phyloP scores from a whole-genome alignment of 2,329 filamentous ascomycete species.

The Ramularia endophylla region DNA sequence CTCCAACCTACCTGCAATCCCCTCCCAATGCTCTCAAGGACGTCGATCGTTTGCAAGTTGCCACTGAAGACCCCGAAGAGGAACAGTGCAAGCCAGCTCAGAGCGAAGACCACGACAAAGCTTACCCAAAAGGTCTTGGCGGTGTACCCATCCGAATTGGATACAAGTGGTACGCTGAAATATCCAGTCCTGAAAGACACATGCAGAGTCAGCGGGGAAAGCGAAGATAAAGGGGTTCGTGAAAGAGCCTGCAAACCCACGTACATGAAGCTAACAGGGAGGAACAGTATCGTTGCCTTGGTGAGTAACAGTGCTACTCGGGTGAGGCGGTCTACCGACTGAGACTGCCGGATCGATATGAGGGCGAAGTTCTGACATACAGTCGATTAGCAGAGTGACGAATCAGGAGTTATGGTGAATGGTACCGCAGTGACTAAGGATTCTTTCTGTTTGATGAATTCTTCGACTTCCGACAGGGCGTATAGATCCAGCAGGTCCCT shows the following conservation, averaged over 20 bases:
- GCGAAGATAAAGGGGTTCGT: too few relatives aligned
- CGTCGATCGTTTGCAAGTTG: constrained; percentile 42
- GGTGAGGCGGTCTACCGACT: constrained; percentile 64
- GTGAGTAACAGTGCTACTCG: constrained; percentile 66
- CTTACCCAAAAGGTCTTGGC: constrained; percentile 60
- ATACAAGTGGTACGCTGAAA: constrained; percentile 59
- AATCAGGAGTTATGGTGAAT: too few relatives aligned
- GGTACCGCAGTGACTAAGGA: constrained; percentile 63
- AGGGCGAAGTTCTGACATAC: constrained; percentile 64
- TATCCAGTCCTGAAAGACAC: constrained; percentile 49
- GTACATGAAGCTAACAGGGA: constrained; percentile 64
- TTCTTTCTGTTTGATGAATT: constrained; percentile 63
- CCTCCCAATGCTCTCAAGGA: constrained; percentile 12
- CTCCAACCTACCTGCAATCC: constrained; percentile 9
- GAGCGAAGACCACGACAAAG: constrained; percentile 57
- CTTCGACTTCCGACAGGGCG: constrained; percentile 56
- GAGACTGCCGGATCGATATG: constrained; percentile 68
- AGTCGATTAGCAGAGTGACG: background rate
- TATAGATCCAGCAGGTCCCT: constrained; percentile 55
- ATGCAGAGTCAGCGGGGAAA: too few relatives aligned
- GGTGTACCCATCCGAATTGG: constrained; percentile 47
- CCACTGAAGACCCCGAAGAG: constrained; percentile 53
- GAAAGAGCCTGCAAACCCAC: too few relatives aligned
- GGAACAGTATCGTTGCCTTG: constrained; percentile 69
- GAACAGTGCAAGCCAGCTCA: constrained; percentile 55